These are phyloP conservation scores for Fusarium albosuccineum DNA, from an alignment of 2,329 filamentous ascomycete genomes.

Conservation along the genomic window DNA sequence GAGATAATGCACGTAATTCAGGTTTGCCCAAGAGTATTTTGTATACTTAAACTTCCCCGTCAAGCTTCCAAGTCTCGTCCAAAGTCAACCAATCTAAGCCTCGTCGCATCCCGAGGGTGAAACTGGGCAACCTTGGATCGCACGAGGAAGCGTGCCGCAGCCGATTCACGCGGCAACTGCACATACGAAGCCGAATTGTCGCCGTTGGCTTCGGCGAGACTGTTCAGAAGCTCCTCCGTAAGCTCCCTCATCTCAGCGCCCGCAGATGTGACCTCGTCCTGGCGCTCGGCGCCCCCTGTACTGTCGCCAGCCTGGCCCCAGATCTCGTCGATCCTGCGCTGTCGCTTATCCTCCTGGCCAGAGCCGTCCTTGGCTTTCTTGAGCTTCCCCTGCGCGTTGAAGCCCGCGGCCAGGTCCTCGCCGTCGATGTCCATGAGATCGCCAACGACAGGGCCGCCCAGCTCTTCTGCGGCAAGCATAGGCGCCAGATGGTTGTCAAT, in stretches of 20 bases:
- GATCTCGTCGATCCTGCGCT: conserved; percentile 74
- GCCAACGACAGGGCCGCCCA: conserved; percentile 86
- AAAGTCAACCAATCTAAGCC: conserved; percentile 72
- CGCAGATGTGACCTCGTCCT: conserved; percentile 65
- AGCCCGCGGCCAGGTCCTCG: conserved; percentile 70
- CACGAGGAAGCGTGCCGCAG: conserved; percentile 73
- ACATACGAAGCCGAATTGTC: conserved; percentile 71
- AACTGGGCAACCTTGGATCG: conserved; percentile 75
- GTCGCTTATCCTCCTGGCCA: conserved; percentile 63
- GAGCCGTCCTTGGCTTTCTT: conserved; percentile 60
- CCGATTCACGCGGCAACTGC: conserved; percentile 69
- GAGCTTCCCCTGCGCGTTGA: conserved; percentile 69
- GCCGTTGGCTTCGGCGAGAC: conserved; percentile 65
- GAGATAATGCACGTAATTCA: not conserved
- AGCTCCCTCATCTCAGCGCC: conserved; percentile 70
- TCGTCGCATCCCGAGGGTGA: conserved; percentile 72
- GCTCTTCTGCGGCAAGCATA: conserved; percentile 85
- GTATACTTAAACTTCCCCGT: not conserved
- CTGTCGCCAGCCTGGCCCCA: conserved; percentile 60
- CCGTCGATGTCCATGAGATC: conserved; percentile 75
- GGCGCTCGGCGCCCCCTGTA: conserved; percentile 42
- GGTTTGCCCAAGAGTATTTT: too few species aligned
- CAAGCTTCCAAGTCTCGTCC: conserved; percentile 72
- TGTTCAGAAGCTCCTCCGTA: conserved; percentile 72
- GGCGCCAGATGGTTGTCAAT: conserved; percentile 77